phyloP scores from a whole-genome alignment of 2,329 filamentous ascomycete species.

The Fusarium keratoplasticum region DNA sequence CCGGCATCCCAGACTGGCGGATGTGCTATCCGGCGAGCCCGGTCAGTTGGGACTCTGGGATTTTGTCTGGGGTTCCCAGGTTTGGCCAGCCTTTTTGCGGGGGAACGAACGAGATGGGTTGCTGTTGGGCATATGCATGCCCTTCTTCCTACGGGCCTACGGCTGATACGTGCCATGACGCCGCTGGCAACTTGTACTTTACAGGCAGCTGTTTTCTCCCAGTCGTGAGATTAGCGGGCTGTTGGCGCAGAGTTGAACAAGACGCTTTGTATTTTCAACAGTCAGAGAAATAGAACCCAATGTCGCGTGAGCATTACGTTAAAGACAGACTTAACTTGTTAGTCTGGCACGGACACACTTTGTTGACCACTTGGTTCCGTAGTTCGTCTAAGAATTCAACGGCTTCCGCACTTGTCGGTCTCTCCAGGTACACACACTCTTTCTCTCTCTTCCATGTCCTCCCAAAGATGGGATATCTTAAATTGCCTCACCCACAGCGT shows the following conservation, averaged over 20 bases:
- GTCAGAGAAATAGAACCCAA: background rate
- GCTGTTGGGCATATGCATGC: constrained; percentile 1
- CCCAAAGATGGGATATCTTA: background rate
- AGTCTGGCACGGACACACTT: background rate
- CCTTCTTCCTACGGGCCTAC: background rate
- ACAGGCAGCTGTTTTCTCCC: background rate
- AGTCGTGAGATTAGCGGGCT: background rate
- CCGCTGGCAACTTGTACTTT: background rate
- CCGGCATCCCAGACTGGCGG: constrained; percentile 30
- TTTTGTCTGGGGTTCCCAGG: background rate
- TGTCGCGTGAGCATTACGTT: constrained; percentile 3
- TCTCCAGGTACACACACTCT: background rate
- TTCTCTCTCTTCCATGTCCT: background rate
- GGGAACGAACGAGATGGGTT: background rate
- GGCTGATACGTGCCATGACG: background rate
- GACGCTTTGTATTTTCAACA: background rate
- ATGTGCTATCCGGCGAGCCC: constrained; percentile 28
- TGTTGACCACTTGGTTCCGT: background rate
- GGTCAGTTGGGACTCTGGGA: constrained; percentile 10
- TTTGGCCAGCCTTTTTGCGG: constrained; percentile 14
- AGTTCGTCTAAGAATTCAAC: background rate
- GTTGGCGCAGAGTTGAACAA: background rate
- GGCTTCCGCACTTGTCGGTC: background rate
- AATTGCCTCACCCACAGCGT: background rate
- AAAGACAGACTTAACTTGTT: background rate